Percentiles rank a stretch among this genome's conserved stretches.
Conservation (phyloP, 108 stramenopile genomes). For the Fistulifera solaris region DNA sequence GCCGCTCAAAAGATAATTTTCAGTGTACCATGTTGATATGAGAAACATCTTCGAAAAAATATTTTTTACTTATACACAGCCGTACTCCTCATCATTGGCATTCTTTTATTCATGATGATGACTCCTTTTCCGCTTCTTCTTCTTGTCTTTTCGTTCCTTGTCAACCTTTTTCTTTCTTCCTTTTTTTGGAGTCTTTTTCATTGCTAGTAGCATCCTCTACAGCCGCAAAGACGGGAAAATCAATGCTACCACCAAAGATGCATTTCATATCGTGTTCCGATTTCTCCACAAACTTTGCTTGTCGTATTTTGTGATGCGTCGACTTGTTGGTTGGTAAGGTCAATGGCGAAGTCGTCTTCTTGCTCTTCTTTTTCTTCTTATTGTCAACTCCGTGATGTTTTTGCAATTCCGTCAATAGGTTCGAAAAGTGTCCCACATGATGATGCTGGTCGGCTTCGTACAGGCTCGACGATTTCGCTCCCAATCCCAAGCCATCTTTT, state of each 20-base stretch:
- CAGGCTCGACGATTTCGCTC: not conserved
- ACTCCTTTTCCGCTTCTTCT: constrained; percentile 3
- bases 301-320: constrained; percentile 71
- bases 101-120: not conserved
- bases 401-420: constrained; percentile 8
- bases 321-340: constrained; percentile 69
- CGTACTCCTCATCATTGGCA: too few relatives aligned
- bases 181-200: not conserved
- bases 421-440: constrained; percentile 4
- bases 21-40: too few relatives aligned
- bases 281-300: constrained; percentile 68
- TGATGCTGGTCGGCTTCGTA: constrained; percentile 3
- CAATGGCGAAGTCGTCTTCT: constrained; percentile 1
- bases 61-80: too few relatives aligned
- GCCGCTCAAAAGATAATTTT: constrained; percentile 46
- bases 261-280: constrained; percentile 63
- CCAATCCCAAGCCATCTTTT: constrained; percentile 28
- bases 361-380: constrained; percentile 14
- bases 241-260: constrained; percentile 48
- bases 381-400: constrained; percentile 3
- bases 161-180: not conserved
- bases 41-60: too few relatives aligned
- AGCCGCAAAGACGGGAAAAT: constrained; percentile 8
- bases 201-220: not conserved
- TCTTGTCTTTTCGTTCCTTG: constrained; percentile 7